A percentile compares a stretch with the other conserved stretches of the same genome.
Evolutionary conservation across 305 asterid species (phyloP).

Genomic region (Fraxinus albicans): DNA sequence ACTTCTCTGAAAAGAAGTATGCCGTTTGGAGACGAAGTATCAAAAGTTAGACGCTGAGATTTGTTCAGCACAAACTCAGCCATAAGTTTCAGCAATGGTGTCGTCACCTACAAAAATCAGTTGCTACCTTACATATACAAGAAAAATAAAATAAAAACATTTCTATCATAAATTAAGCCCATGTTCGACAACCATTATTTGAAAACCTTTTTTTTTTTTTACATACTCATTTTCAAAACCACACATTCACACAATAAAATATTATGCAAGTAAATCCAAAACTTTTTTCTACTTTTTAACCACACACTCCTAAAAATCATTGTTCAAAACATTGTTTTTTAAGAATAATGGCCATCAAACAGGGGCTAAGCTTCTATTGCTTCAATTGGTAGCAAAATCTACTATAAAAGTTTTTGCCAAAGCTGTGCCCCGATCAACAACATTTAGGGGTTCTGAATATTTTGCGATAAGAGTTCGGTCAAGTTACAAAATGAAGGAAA

Average conservation of each 20-base stretch:
- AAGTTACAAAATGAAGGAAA: not conserved
- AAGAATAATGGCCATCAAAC: too few species aligned
- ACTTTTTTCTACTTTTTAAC: too few species aligned
- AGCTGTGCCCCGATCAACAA: not conserved
- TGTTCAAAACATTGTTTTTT: too few species aligned
- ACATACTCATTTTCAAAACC: too few species aligned
- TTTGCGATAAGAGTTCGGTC: not conserved
- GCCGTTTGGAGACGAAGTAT: constrained; percentile 94
- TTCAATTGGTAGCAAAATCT: not conserved
- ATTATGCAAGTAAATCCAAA: too few species aligned
- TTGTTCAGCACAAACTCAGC: constrained; percentile 93
- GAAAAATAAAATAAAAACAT: not conserved
- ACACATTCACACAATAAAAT: too few species aligned
- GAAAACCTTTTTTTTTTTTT: not conserved
- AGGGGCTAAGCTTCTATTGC: not conserved
- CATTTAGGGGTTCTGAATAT: not conserved
- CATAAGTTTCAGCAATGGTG: constrained; percentile 89
- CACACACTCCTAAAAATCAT: too few species aligned
- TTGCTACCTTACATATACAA: constrained; percentile 13
- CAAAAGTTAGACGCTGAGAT: constrained; percentile 91
- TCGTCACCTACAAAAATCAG: constrained; percentile 70
- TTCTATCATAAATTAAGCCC: not conserved
- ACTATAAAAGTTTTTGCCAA: not conserved
- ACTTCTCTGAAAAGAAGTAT: constrained; percentile 97
- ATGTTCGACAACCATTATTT: not conserved